Conservation (phyloP, 176 grass and related monocot species). For the Carex scoparia region DNA sequence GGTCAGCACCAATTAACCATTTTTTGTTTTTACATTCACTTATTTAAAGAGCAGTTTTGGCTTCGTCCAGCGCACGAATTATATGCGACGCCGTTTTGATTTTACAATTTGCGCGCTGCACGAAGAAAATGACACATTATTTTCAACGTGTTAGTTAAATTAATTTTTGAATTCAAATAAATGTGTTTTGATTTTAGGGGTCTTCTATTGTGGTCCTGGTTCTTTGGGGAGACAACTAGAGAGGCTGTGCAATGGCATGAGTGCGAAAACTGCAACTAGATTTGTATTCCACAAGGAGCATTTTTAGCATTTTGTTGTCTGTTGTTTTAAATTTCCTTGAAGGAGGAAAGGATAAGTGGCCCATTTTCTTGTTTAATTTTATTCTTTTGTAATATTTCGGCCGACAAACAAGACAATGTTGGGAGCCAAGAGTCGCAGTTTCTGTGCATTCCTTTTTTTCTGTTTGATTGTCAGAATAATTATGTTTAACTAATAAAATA, state of each 20-base stretch:
- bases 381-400: background rate
- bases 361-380: background rate
- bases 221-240: slow-evolving; percentile 69
- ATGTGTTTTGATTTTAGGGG: slow-evolving; percentile 48
- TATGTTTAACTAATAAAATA: background rate
- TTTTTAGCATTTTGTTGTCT: slow-evolving; percentile 37
- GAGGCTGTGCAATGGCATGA: slow-evolving; percentile 68
- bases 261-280: slow-evolving; percentile 51
- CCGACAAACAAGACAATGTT: background rate
- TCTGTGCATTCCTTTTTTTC: background rate
- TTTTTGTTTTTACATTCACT: no score
- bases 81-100: no score
- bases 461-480: background rate
- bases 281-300: slow-evolving; percentile 98
- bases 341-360: background rate
- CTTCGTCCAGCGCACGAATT: no score
- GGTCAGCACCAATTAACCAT: slow-evolving; percentile 39
- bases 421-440: background rate
- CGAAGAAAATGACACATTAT: background rate
- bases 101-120: no score
- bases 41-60: no score
- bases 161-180: slow-evolving; percentile 15
- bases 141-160: background rate
- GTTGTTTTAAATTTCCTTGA: background rate
- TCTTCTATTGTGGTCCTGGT: slow-evolving; percentile 89